Conservation (phyloP, 257 asterid genomes). For the Scutellaria baicalensis region DNA sequence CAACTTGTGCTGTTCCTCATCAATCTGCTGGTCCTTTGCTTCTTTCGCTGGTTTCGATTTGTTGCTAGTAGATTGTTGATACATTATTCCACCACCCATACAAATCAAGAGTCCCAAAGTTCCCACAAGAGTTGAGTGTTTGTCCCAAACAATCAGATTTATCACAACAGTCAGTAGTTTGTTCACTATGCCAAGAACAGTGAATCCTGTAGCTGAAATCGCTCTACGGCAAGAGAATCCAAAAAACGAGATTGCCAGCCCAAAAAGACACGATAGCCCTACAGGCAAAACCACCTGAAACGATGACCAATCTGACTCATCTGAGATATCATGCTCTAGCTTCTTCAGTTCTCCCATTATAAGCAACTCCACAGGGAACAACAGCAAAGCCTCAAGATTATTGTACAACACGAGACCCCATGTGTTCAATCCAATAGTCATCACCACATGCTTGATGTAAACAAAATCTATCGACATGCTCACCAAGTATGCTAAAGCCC, state of each 20-base stretch:
- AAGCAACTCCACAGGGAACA: slow-evolving; percentile 88
- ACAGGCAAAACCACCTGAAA: slow-evolving; percentile 77
- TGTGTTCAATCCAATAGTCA: slow-evolving; percentile 87
- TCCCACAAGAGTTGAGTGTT: slow-evolving; percentile 48
- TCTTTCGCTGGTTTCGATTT: slow-evolving; percentile 41
- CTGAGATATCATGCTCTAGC: slow-evolving; percentile 64
- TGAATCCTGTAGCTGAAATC: slow-evolving; percentile 91
- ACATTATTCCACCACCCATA: slow-evolving; percentile 84
- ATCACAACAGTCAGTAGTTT: slow-evolving; percentile 87
- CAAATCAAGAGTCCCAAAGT: slow-evolving; percentile 86
- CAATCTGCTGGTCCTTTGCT: slow-evolving; percentile 33
- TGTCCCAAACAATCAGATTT: slow-evolving; percentile 83
- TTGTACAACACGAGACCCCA: slow-evolving; percentile 97
- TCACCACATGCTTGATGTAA: slow-evolving; percentile 90
- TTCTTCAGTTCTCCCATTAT: slow-evolving; percentile 92
- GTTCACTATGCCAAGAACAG: slow-evolving; percentile 95
- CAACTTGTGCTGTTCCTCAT: slow-evolving; percentile 67
- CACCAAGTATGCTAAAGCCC: slow-evolving; percentile 86
- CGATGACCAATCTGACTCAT: slow-evolving; percentile 70
- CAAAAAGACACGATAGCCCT: slow-evolving; percentile 81
- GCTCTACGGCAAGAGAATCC: slow-evolving; percentile 94
- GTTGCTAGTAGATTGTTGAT: slow-evolving; percentile 72
- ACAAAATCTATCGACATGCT: slow-evolving; percentile 98
- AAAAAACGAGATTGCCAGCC: slow-evolving; percentile 84
- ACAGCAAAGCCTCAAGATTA: slow-evolving; percentile 85